Evolutionary conservation across 2,329 filamentous ascomycete genomes (phyloP).

Genomic region (Penicillium capsulatum): DNA sequence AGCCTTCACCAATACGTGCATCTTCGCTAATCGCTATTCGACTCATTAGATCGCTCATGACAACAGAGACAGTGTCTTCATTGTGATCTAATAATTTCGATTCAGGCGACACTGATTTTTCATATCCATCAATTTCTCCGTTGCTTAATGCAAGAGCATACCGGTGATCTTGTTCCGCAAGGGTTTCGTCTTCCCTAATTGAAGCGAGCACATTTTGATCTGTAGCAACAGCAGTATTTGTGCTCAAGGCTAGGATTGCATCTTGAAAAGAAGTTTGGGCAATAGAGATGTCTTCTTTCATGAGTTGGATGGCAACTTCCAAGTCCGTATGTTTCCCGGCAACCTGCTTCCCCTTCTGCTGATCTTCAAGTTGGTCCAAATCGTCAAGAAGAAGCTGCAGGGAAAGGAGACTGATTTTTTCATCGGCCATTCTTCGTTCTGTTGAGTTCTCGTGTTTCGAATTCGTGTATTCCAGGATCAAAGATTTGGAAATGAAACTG

Average conservation of each 20-base stretch:
- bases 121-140: too few relatives aligned
- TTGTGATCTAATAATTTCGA: background rate
- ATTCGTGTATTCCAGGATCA: too few relatives aligned
- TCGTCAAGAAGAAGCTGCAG: constrained; percentile 6
- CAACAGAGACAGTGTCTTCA: constrained; percentile 1
- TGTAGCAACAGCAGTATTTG: constrained; percentile 5
- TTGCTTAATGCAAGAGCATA: too few relatives aligned
- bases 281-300: constrained; percentile 5
- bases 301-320: constrained; percentile 6
- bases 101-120: too few relatives aligned
- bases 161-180: constrained; percentile 7
- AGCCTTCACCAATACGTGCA: background rate
- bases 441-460: too few relatives aligned
- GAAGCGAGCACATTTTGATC: constrained; percentile 8
- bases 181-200: constrained; percentile 1
- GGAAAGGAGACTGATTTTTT: too few relatives aligned
- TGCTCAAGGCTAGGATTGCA: constrained; percentile 8
- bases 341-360: constrained; percentile 8
- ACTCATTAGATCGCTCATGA: constrained; percentile 6
- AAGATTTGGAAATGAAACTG: too few relatives aligned
- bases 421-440: too few relatives aligned
- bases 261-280: constrained; percentile 3
- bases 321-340: constrained; percentile 7
- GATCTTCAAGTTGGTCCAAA: constrained; percentile 1
- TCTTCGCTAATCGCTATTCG: background rate